These are phyloP conservation scores for Teratosphaeria epicoccoides DNA, from an alignment of 2,329 filamentous ascomycete genomes.

Conservation along the genomic window DNA sequence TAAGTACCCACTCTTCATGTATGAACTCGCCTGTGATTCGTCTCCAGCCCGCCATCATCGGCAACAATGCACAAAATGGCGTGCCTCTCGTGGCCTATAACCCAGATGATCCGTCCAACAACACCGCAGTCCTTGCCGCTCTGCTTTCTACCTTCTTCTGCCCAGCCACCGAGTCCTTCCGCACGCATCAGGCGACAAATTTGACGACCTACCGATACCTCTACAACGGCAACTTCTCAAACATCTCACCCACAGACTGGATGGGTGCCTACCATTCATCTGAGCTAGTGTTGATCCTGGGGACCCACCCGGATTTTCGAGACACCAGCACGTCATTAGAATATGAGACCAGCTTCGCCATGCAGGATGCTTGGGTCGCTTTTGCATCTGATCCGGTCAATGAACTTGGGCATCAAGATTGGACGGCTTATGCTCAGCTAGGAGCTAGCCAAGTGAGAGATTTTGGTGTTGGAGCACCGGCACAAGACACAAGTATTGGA, in stretches of 20 bases:
- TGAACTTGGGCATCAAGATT: conserved; percentile 16
- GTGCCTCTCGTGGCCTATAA: conserved; percentile 21
- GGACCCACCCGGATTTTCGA: conserved; percentile 24
- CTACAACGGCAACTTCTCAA: conserved; percentile 32
- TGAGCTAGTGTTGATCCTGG: conserved; percentile 31
- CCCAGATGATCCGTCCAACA: conserved; percentile 3
- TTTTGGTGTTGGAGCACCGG: conserved; percentile 20
- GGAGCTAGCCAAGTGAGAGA: conserved; percentile 14
- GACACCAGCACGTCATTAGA: conserved; percentile 15
- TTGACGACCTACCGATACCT: conserved; percentile 28
- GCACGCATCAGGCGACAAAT: conserved; percentile 16
- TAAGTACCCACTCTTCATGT: neutral
- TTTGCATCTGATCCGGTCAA: conserved; percentile 27
- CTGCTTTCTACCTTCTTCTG: conserved; percentile 25
- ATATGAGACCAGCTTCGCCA: conserved; percentile 21
- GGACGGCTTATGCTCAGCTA: conserved; percentile 12
- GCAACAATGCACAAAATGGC: conserved; percentile 26
- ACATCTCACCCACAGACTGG: conserved; percentile 31
- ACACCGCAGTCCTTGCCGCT: conserved; percentile 10
- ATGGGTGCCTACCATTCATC: conserved; percentile 34
- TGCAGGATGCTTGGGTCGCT: conserved; percentile 24
- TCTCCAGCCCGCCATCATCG: conserved; percentile 24
- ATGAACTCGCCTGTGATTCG: conserved; percentile 4
- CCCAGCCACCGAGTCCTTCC: conserved; percentile 20
- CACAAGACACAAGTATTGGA: conserved; percentile 17